Conservation (phyloP, 305 asterid species). For the Fraxinus floribunda region DNA sequence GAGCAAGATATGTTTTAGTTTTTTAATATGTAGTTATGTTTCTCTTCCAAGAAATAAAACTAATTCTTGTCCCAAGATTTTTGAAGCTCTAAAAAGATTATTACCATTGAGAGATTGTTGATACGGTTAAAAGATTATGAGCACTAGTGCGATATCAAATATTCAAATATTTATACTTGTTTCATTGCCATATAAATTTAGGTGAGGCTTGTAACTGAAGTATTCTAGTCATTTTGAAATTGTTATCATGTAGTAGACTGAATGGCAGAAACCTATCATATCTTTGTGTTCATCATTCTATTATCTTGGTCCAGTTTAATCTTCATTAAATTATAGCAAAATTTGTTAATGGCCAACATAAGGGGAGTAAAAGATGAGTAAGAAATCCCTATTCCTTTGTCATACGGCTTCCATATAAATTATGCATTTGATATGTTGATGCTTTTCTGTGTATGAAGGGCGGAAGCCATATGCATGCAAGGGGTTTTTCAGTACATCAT, state of each 20-base stretch:
- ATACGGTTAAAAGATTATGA: neutral
- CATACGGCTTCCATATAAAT: slow-evolving; percentile 13
- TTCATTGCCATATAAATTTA: neutral
- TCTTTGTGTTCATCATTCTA: neutral
- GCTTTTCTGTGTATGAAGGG: slow-evolving; percentile 51
- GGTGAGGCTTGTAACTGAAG: neutral
- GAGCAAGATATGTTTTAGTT: neutral
- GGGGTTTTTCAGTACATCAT: slow-evolving; percentile 66
- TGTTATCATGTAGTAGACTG: neutral
- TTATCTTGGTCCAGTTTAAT: neutral
- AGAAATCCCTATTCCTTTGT: slow-evolving; percentile 5
- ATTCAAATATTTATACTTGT: neutral
- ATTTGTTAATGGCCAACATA: neutral
- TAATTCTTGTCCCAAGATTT: slow-evolving; percentile 6
- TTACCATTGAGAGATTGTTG: neutral
- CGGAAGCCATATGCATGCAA: slow-evolving; percentile 81
- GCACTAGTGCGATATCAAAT: neutral
- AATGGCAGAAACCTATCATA: neutral
- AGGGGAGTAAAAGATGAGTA: neutral
- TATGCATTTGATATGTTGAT: slow-evolving; percentile 32
- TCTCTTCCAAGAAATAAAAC: neutral
- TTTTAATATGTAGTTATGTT: neutral
- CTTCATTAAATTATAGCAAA: neutral
- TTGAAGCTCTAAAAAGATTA: neutral
- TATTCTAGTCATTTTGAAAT: neutral